These are phyloP conservation scores for Annulohypoxylon nitens DNA, from an alignment of 495 filamentous ascomycete species.

Conservation along the genomic window DNA sequence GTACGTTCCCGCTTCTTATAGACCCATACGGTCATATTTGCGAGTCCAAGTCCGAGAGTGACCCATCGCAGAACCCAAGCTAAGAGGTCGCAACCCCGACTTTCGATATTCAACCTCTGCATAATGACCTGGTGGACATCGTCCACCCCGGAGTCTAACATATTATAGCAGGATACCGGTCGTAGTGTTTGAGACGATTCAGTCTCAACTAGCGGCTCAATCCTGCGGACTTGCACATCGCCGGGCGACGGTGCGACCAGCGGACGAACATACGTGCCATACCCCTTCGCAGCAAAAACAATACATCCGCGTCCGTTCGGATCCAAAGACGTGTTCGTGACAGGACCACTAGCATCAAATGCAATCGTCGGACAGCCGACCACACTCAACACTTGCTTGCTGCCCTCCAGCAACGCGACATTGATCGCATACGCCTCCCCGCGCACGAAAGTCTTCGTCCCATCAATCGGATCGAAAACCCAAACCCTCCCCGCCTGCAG, in stretches of 20 bases:
- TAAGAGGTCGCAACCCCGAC: slow-evolving; percentile 69
- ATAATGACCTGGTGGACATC: slow-evolving; percentile 63
- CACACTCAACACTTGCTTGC: slow-evolving; percentile 55
- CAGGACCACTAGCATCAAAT: slow-evolving; percentile 49
- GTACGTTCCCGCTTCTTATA: slow-evolving; percentile 64
- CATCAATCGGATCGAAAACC: slow-evolving; percentile 81
- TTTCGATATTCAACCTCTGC: slow-evolving; percentile 59
- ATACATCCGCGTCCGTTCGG: slow-evolving; percentile 68
- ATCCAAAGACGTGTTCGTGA: slow-evolving; percentile 60
- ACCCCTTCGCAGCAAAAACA: slow-evolving; percentile 67
- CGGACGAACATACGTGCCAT: slow-evolving; percentile 67
- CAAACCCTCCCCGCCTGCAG: slow-evolving; percentile 62
- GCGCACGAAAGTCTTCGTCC: slow-evolving; percentile 74
- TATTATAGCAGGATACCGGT: slow-evolving; percentile 56
- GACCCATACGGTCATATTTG: slow-evolving; percentile 73
- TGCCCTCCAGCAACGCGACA: slow-evolving; percentile 56
- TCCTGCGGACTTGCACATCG: slow-evolving; percentile 35
- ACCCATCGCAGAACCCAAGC: slow-evolving; percentile 76
- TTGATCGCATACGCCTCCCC: slow-evolving; percentile 72
- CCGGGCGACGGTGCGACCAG: slow-evolving; percentile 47
- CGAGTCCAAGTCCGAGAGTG: slow-evolving; percentile 69
- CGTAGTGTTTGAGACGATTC: slow-evolving; percentile 51
- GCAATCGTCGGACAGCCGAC: slow-evolving; percentile 72
- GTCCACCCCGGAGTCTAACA: slow-evolving; percentile 58
- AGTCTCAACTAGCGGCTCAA: slow-evolving; percentile 45